Base-by-base conservation (phyloP, 148 eudicot species). In the Beta vulgaris region DNA sequence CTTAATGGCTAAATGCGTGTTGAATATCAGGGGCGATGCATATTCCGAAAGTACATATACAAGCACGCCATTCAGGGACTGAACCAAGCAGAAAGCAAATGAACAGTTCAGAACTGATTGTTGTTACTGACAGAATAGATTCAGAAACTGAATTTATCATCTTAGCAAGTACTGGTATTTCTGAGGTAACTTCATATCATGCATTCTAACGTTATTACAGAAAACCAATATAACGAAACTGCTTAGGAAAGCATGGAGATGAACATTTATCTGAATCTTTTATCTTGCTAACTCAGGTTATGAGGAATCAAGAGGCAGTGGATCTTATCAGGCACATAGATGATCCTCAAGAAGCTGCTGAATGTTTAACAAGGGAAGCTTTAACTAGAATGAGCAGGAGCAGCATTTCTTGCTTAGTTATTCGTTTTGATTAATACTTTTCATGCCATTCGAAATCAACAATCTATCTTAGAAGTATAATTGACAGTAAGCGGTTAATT, bases 271-370 rank as follows among this genome's bases (percentile, higher is more conserved):
- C 69, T 21, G 35, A 65, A n/a, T 4, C 19, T 34, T 16, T 36
- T 23, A 36, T 7, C 6, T 25, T 58, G 61, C 67, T 40, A n/a
- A 62, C 61, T 73, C 73, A 91, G 97, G 93, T 89, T 31, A 89
- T 91, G 93, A 81, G 80, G 80, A 81, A 84, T 73, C 91, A 88
- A 78, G 93, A 91, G 79, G 97, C 90, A 42, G 97, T 89, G 75
- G 88, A 88, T 75, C 90, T 91, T 48, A 88, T 91, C 64, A 89
- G 89, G 81, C 97, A 91, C 85, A 82, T 87, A 28, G 91, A 89
- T 68, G 88, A 89, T 78, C 87, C 97, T 29, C 85, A 89, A 51
- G 87, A 85, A 77, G 97, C 93, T 29, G 93, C 97, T 6, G 82
- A 89, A 76, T 86, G 93, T 76, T 82, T 91, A 63, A 87, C 97